Evolutionary conservation across 176 grass and related monocot species (phyloP).

Genomic region (Triticum timopheevii): DNA sequence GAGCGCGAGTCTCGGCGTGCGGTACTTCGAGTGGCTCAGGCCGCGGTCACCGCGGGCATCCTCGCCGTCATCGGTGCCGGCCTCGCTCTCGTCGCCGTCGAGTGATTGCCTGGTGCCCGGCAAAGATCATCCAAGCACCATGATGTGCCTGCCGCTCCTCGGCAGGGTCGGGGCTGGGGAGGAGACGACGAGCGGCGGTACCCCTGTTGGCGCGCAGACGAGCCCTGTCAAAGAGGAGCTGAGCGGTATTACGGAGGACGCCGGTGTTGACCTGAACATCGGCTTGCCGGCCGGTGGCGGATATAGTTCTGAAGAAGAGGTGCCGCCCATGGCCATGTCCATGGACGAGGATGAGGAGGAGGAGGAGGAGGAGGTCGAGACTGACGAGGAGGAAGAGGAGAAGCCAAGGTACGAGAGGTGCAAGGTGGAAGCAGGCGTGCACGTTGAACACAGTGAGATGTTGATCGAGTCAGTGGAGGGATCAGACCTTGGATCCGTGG

Average conservation of each 20-base stretch:
- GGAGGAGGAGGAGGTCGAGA: neutral
- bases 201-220: neutral
- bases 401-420: neutral
- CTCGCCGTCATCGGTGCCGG: neutral
- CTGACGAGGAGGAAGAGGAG: neutral
- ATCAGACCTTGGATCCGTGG: neutral
- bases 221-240: constrained; percentile 41
- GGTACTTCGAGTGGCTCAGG: constrained; percentile 60
- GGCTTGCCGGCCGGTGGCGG: constrained; percentile 28
- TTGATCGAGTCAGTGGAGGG: constrained; percentile 13
- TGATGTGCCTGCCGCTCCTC: constrained; percentile 69
- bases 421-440: constrained; percentile 22
- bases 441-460: neutral
- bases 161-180: constrained; percentile 54
- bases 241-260: neutral
- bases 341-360: constrained; percentile 36
- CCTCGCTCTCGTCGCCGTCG: neutral
- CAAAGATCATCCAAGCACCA: neutral
- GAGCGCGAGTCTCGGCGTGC: constrained; percentile 15
- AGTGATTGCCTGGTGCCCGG: neutral
- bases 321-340: neutral
- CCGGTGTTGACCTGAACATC: constrained; percentile 63
- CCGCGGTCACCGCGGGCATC: constrained; percentile 5
- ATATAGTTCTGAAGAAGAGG: constrained; percentile 25
- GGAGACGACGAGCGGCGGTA: neutral